Evolutionary conservation across 352 stramenopile genomes (phyloP), one percentile per base, ranked within the genome.

Genomic region (Globisporangium ultimum): DNA sequence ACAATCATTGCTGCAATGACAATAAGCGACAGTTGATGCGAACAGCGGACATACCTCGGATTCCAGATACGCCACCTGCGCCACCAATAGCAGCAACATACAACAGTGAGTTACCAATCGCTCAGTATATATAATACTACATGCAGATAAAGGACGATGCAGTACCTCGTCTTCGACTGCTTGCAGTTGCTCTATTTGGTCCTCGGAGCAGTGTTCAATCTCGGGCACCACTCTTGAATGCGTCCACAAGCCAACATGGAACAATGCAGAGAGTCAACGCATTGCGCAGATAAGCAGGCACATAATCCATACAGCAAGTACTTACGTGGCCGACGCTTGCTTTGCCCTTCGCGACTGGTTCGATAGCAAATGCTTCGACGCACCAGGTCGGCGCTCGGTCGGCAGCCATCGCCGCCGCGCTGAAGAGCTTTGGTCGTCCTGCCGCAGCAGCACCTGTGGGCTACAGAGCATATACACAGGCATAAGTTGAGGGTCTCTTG

Each of bases 341-440:
- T 54, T 68, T 64, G 41, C 59, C 65, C 47, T 68, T 77, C 54
- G 67, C 53, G 28, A 6, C 43, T 67, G 55, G 13, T 58, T 66
- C 21, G 54, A 36, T 34, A 54, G 24, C 45, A 61, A 62, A 53
- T 89, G 80, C 65, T 88, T 89, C 40, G 80, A 89, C 12, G 72
- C 58, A 17, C 76, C 75, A 2, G 77, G 73, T 32, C 54, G 69
- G 28, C 61, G 66, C 43, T 85, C 80, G 14, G 67, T 85, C 18
- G 77, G 80, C 48, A 89, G 61, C 80, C 77, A 89, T 15, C 68
- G 64, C 0, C 61, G 51, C 2, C 45, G 42, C 15, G 53, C 20
- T 18, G 51, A 20, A 5, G 20, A 24, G 28, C 1, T 63, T 28
- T 15, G 58, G 4, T 81, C 69, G 21, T 78, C 58, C 56, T 64